Evolutionary conservation across 225 moss, liverwort and hornwort species (phyloP).

Genomic region (Lunularia cruciata): DNA sequence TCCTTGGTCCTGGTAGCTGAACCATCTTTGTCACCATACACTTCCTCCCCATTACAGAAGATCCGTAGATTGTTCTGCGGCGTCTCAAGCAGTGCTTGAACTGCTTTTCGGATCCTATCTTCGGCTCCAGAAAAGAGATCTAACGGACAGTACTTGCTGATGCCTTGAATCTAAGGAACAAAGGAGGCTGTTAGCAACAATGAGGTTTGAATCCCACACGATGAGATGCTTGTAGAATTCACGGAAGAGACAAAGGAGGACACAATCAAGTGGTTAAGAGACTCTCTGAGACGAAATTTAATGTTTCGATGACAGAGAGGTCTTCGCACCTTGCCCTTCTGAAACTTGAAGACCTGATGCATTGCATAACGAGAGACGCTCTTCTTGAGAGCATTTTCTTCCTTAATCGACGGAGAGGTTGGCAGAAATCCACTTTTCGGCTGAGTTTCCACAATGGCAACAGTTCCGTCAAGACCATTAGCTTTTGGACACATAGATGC

Average conservation of each 20-base stretch:
- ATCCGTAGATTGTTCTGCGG: slow-evolving; percentile 88
- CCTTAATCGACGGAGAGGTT: slow-evolving; percentile 44
- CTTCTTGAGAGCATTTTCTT: slow-evolving; percentile 53
- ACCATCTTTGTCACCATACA: slow-evolving; percentile 58
- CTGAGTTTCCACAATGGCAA: slow-evolving; percentile 40
- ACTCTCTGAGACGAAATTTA: too few relatives aligned
- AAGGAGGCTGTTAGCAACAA: not conserved
- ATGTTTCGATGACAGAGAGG: too few relatives aligned
- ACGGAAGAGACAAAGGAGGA: not conserved
- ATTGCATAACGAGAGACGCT: slow-evolving; percentile 64
- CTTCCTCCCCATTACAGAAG: slow-evolving; percentile 59
- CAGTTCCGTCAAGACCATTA: too few relatives aligned
- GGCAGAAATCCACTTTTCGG: slow-evolving; percentile 93
- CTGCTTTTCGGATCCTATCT: slow-evolving; percentile 57
- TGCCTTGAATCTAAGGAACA: slow-evolving; percentile 50
- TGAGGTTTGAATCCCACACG: too few relatives aligned
- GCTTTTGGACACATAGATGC: too few relatives aligned
- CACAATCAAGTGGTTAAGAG: too few relatives aligned
- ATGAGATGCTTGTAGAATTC: too few relatives aligned
- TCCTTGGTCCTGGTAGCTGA: slow-evolving; percentile 34
- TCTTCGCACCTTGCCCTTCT: slow-evolving; percentile 74
- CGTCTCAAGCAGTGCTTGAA: slow-evolving; percentile 64
- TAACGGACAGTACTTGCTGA: slow-evolving; percentile 79
- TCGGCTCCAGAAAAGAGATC: slow-evolving; percentile 74
- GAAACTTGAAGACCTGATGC: slow-evolving; percentile 69